These are phyloP conservation scores for Brasilioporus rufonigricans DNA, from an alignment of 768 basidiomycete species.

Conservation along the genomic window DNA sequence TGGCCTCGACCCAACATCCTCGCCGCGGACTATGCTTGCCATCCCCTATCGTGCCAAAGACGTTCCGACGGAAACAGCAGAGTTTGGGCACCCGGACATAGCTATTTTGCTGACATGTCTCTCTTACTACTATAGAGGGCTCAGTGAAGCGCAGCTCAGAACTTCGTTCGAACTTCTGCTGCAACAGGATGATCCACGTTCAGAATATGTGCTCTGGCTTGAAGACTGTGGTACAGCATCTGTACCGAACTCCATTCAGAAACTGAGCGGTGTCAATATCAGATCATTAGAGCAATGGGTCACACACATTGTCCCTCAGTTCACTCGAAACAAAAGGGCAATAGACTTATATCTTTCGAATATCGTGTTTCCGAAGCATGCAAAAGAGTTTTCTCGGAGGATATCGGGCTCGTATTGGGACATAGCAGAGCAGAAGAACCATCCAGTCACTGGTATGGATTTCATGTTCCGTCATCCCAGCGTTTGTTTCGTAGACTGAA, in stretches of 20 bases:
- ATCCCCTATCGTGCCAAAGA: not conserved
- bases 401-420: not conserved
- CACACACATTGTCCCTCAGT: not conserved
- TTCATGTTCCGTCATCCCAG: not conserved
- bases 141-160: not conserved
- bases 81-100: not conserved
- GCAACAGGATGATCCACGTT: not conserved
- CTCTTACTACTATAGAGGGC: not conserved
- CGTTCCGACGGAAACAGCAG: not conserved
- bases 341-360: not conserved
- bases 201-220: not conserved
- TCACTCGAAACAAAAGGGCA: not conserved
- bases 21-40: not conserved
- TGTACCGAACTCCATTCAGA: not conserved
- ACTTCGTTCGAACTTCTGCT: not conserved
- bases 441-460: not conserved
- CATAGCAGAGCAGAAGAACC: not conserved
- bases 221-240: not conserved
- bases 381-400: not conserved
- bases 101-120: not conserved
- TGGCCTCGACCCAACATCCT: not conserved
- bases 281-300: not conserved
- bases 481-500: not conserved
- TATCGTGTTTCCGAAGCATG: not conserved
- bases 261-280: not conserved